A percentile compares a stretch with the other conserved stretches of the same genome.
These are phyloP conservation scores for Rhodosporidiobolus sp. DNA, from an alignment of 768 basidiomycete species.

Conservation along the genomic window DNA sequence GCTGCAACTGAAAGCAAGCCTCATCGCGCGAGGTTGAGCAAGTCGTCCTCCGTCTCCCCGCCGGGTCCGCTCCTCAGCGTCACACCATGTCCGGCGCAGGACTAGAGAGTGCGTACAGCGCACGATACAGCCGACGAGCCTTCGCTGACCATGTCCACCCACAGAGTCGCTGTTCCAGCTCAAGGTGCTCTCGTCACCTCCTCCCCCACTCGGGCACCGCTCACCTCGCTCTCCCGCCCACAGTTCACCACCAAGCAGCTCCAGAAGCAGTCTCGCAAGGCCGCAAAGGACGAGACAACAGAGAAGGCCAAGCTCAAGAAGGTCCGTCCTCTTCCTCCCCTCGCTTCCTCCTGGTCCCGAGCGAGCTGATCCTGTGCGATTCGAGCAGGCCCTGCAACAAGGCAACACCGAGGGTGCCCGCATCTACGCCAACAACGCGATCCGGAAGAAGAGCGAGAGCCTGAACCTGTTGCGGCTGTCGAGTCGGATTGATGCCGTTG, in stretches of 20 bases:
- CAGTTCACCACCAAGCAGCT: conserved; percentile 98
- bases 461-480: conserved; percentile 85
- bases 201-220: conserved; percentile 1
- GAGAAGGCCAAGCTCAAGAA: conserved; percentile 93
- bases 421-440: conserved; percentile 97
- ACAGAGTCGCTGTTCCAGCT: conserved; percentile 97
- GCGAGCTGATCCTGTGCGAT: background rate
- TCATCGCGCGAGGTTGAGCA: background rate
- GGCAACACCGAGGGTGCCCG: conserved; percentile 94
- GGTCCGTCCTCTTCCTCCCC: conserved; percentile 53
- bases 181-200: conserved; percentile 60
- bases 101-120: conserved; percentile 70
- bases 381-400: conserved; percentile 81
- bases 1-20: no score
- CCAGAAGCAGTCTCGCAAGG: conserved; percentile 91
- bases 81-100: conserved; percentile 41
- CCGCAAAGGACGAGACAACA: conserved; percentile 84
- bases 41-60: background rate
- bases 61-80: background rate
- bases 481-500: conserved; percentile 82
- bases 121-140: background rate
- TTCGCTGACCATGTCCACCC: background rate
- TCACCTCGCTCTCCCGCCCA: conserved; percentile 6
- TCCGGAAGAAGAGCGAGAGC: conserved; percentile 93
- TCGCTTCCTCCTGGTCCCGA: background rate